A percentile compares a stretch with the other conserved stretches of the same genome.
These are phyloP conservation scores for Hygrophorus pudorinus DNA, from an alignment of 768 basidiomycete species.

Conservation along the genomic window DNA sequence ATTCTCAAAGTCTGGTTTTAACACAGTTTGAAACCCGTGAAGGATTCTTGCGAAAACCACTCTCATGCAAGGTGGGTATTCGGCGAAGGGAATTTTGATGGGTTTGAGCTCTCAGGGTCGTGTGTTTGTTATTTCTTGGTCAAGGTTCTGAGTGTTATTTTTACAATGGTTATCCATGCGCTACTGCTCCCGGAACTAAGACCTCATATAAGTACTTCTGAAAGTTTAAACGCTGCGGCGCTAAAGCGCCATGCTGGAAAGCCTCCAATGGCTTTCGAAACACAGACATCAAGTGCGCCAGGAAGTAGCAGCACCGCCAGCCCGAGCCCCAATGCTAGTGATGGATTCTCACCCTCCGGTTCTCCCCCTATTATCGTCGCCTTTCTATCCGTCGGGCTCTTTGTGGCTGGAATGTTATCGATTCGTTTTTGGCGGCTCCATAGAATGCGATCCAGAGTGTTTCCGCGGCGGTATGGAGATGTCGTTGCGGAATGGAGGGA, in stretches of 20 bases:
- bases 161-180: too few relatives aligned
- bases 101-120: constrained; percentile 67
- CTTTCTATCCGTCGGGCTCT: constrained; percentile 49
- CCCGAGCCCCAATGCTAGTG: background rate
- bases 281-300: background rate
- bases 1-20: background rate
- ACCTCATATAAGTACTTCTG: too few relatives aligned
- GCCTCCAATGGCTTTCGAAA: constrained; percentile 11
- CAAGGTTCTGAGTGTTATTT: too few relatives aligned
- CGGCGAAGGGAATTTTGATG: constrained; percentile 43
- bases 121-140: constrained; percentile 66
- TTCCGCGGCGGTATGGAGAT: background rate
- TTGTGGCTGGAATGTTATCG: constrained; percentile 35
- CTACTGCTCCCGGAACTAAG: too few relatives aligned
- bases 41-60: constrained; percentile 82
- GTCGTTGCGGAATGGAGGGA: constrained; percentile 3
- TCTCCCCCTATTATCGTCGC: constrained; percentile 51
- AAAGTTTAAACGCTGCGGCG: too few relatives aligned
- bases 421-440: constrained; percentile 33
- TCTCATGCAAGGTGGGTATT: constrained; percentile 63
- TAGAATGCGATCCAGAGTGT: constrained; percentile 7
- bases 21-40: constrained; percentile 62
- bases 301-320: too few relatives aligned
- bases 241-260: constrained; percentile 53
- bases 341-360: constrained; percentile 19